A percentile compares a stretch with the other conserved stretches of the same genome.
Evolutionary conservation across 1,284 basidiomycete species (phyloP).

Genomic region (Mrakiaceae sp.): DNA sequence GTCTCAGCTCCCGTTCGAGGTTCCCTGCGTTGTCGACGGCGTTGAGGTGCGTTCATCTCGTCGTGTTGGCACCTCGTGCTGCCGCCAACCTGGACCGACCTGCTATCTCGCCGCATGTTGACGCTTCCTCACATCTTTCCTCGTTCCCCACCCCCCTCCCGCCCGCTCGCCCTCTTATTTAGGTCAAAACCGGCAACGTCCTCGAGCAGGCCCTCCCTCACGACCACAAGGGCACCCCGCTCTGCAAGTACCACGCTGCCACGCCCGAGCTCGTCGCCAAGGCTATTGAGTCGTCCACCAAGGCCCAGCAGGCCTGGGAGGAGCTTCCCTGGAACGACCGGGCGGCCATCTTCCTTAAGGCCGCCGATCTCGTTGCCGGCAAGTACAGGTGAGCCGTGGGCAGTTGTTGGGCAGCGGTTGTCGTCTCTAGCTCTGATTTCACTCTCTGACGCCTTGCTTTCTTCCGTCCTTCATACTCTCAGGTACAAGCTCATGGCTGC

Average conservation of each 20-base stretch:
- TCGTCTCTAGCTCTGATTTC: too few relatives aligned
- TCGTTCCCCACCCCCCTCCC: not conserved
- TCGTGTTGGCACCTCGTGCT: not conserved
- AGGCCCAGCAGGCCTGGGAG: constrained; percentile 83
- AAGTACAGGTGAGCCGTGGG: constrained; percentile 56
- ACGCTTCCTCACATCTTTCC: not conserved
- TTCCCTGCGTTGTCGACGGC: constrained; percentile 87
- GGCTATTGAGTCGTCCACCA: constrained; percentile 81
- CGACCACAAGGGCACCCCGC: constrained; percentile 72
- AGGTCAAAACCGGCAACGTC: constrained; percentile 75
- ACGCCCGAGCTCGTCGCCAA: constrained; percentile 59
- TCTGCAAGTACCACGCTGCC: constrained; percentile 84
- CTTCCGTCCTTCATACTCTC: not conserved
- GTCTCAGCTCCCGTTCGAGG: constrained; percentile 71
- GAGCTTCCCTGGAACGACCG: constrained; percentile 89
- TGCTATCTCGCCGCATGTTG: not conserved
- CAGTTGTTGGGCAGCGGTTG: too few relatives aligned
- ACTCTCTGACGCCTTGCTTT: not conserved
- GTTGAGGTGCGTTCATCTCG: constrained; percentile 49
- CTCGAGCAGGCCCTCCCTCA: constrained; percentile 49
- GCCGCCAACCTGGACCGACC: not conserved
- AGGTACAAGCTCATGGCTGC: constrained; percentile 83
- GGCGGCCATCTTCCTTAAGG: constrained; percentile 95
- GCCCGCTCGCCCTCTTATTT: not conserved
- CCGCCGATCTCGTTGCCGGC: constrained; percentile 82